A percentile compares a stretch with the other conserved stretches of the same genome.
Evolutionary conservation across 768 basidiomycete species (phyloP).

Genomic region (Psilocybe tampanensis): DNA sequence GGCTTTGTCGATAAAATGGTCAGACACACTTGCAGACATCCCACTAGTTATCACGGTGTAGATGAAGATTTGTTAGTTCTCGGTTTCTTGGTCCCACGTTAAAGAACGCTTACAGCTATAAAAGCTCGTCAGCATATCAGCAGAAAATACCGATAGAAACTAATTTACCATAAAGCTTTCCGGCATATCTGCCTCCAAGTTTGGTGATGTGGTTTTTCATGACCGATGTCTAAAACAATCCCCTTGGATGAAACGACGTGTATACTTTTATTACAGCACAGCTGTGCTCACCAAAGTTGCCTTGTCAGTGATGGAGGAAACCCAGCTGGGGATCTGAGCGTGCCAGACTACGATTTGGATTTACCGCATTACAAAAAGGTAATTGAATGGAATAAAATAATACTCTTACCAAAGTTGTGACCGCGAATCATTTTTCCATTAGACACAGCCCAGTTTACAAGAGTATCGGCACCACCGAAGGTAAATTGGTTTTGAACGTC

Average conservation of each 20-base stretch:
- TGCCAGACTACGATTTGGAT: conserved; percentile 29
- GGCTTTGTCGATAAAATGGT: conserved; percentile 10
- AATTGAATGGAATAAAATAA: neutral
- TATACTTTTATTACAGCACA: too few species aligned
- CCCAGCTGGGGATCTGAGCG: conserved; percentile 46
- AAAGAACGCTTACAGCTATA: conserved; percentile 10
- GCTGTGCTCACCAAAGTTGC: conserved; percentile 31
- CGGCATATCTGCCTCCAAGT: conserved; percentile 47
- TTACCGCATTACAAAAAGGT: conserved; percentile 23
- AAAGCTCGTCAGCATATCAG: neutral
- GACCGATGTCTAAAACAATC: conserved; percentile 33
- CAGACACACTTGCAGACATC: conserved; percentile 41
- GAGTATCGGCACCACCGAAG: conserved; percentile 34
- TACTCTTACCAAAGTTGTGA: conserved; percentile 33
- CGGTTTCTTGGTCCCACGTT: too few species aligned
- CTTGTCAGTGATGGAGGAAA: conserved; percentile 37
- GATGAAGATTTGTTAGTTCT: too few species aligned
- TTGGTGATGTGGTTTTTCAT: conserved; percentile 50
- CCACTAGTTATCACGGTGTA: conserved; percentile 29
- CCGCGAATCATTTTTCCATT: conserved; percentile 44
- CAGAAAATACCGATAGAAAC: neutral
- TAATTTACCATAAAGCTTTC: conserved; percentile 41
- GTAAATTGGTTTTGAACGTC: conserved; percentile 35
- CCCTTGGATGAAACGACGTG: neutral
- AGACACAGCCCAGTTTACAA: conserved; percentile 41